Evolutionary conservation across 2,329 filamentous ascomycete genomes (phyloP).

Genomic region (Sphaerulina populicola): DNA sequence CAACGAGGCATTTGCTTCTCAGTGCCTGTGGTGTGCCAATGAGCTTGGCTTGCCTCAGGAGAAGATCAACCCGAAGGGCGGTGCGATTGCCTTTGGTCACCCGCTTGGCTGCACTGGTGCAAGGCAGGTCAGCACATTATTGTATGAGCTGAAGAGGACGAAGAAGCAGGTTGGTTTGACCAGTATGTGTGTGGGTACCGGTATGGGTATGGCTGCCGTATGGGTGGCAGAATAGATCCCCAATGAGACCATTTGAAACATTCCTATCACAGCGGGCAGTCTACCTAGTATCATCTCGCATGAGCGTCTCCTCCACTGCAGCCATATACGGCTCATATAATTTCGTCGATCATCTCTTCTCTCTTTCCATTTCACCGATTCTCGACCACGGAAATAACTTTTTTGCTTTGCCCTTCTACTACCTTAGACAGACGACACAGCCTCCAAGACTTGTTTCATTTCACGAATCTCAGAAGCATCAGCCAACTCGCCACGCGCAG

Average conservation of each 20-base stretch:
- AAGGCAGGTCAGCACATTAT: slow-evolving; percentile 81
- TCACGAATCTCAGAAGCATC: slow-evolving; percentile 12
- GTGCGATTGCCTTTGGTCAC: slow-evolving; percentile 88
- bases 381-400: too few relatives aligned
- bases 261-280: background rate
- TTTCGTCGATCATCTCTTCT: background rate
- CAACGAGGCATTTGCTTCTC: slow-evolving; percentile 95
- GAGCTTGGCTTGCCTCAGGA: slow-evolving; percentile 72
- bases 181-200: slow-evolving; percentile 93
- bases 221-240: slow-evolving; percentile 77
- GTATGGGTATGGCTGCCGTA: slow-evolving; percentile 95
- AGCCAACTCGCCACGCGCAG: slow-evolving; percentile 5
- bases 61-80: slow-evolving; percentile 96
- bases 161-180: slow-evolving; percentile 81
- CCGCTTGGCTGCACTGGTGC: slow-evolving; percentile 91
- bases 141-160: slow-evolving; percentile 81
- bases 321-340: background rate
- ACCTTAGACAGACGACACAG: background rate
- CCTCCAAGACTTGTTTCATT: slow-evolving; percentile 10
- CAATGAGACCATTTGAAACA: background rate
- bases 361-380: background rate
- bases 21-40: slow-evolving; percentile 88
- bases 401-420: background rate
- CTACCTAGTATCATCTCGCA: background rate
- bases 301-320: background rate